phyloP scores from a whole-genome alignment of 768 basidiomycete species.

The Kwoniella sp. region DNA sequence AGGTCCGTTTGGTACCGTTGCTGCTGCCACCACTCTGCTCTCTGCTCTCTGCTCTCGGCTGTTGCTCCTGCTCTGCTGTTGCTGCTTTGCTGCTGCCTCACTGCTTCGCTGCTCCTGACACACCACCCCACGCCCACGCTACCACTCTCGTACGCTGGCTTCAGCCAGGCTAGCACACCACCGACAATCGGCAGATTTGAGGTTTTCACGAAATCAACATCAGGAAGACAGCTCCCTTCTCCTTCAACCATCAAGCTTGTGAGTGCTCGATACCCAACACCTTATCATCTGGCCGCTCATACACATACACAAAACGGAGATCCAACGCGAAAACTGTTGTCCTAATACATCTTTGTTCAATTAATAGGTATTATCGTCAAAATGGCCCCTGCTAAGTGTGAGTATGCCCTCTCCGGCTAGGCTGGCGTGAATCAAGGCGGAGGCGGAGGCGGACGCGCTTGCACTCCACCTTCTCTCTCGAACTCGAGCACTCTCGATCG shows the following conservation, averaged over 20 bases:
- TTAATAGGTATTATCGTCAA: conserved; percentile 23
- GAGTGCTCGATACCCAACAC: conserved; percentile 20
- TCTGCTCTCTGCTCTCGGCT: neutral
- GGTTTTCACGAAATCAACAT: conserved; percentile 16
- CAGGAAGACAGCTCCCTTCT: neutral
- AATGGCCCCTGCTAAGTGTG: conserved; percentile 40
- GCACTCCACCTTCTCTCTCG: neutral
- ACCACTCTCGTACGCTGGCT: neutral
- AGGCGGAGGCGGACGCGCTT: neutral
- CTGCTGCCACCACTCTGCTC: neutral
- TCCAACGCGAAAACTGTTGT: too few relatives aligned
- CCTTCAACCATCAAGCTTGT: conserved; percentile 31
- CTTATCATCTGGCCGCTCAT: neutral
- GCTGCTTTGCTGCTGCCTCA: neutral
- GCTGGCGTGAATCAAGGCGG: neutral
- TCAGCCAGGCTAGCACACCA: neutral
- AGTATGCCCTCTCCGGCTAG: conserved; percentile 11
- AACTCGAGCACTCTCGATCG: neutral
- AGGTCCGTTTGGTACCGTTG: too few relatives aligned
- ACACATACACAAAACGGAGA: neutral
- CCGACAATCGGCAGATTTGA: conserved; percentile 14
- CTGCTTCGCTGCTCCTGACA: neutral
- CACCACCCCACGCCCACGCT: neutral
- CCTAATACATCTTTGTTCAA: neutral
- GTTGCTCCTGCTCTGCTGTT: neutral